Evolutionary conservation across 169 alveolate species (phyloP), one percentile per base, ranked within the genome.

Genomic region (Neospora caninum): DNA sequence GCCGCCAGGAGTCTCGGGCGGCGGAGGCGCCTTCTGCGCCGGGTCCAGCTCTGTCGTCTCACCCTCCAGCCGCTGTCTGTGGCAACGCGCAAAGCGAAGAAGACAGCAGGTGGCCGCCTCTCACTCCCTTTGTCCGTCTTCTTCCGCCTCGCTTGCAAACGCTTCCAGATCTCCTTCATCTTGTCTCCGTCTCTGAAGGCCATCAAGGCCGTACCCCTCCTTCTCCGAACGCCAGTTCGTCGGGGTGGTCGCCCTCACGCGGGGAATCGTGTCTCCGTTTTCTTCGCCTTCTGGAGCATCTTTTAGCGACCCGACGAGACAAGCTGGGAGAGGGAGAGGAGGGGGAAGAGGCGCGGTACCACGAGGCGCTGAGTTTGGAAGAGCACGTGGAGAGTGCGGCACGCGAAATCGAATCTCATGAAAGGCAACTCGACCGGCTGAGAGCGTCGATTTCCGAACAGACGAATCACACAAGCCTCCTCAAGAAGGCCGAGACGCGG

Each of bases 401-500:
- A 27, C 10, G 25, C 4, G 89, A 42, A 49, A 36, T 43, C 67
- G 53, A 20, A 2, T 4, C 1, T 6, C 86, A 78, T n/a, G 86
- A 78, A 25, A 16, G 49, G 4, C 86, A 78, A n/a, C 49, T 78
- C 86, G 49, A 20, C 20, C 86, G 31, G 27, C 86, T 78, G 39
- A 10, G 45, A 78, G 39, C 0, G 22, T 10, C 45, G n/a, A 78
- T 78, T n/a, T 10, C 39, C 18, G 86, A 78, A 25, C 86, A 78
- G 42, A 78, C 86, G 29, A n/a, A 78, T n/a, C 86, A 43, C 31
- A 20, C 22, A n/a, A 78, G 39, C 10, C 86, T 78, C 45, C 86
- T 78, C 39, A 78, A 78, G 86, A 78, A 78, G n/a, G 86, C 86
- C 45, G 86, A 78, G 29, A 43, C 22, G n/a, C 86, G 9, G 43